Evolutionary conservation across 108 stramenopile species (phyloP).

Genomic region (Discostella pseudostelligera): DNA sequence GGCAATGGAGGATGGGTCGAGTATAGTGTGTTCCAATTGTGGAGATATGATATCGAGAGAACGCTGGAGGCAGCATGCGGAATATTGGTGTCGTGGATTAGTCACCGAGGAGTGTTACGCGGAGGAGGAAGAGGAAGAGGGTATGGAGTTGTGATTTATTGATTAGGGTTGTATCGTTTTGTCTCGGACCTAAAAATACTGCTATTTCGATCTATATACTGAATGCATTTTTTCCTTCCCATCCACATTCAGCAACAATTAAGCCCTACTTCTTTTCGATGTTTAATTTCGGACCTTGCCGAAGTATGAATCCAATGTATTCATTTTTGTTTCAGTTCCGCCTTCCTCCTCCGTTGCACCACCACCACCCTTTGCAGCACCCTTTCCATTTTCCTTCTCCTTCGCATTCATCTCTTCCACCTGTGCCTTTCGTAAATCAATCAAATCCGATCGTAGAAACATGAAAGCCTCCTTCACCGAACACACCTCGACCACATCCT

Average conservation of each 20-base stretch:
- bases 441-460: conserved; percentile 73
- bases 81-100: conserved; percentile 45
- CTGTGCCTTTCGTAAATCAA: conserved; percentile 37
- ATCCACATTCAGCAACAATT: too few species aligned
- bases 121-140: conserved; percentile 6
- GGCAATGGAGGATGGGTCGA: conserved; percentile 56
- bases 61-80: conserved; percentile 46
- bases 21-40: conserved; percentile 48
- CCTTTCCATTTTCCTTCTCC: conserved; percentile 29
- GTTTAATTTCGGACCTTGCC: conserved; percentile 2
- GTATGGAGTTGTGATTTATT: too few species aligned
- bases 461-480: conserved; percentile 59
- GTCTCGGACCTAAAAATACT: background rate
- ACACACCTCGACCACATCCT: conserved; percentile 79
- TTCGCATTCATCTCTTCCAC: conserved; percentile 16
- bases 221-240: background rate
- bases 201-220: background rate
- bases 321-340: background rate
- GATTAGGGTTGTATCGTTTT: too few species aligned
- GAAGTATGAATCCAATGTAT: conserved; percentile 23
- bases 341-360: background rate
- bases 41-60: conserved; percentile 42
- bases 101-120: conserved; percentile 13
- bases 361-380: background rate
- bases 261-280: too few species aligned